phyloP scores from a whole-genome alignment of 345 rosid species.

The Trapa incisa region DNA sequence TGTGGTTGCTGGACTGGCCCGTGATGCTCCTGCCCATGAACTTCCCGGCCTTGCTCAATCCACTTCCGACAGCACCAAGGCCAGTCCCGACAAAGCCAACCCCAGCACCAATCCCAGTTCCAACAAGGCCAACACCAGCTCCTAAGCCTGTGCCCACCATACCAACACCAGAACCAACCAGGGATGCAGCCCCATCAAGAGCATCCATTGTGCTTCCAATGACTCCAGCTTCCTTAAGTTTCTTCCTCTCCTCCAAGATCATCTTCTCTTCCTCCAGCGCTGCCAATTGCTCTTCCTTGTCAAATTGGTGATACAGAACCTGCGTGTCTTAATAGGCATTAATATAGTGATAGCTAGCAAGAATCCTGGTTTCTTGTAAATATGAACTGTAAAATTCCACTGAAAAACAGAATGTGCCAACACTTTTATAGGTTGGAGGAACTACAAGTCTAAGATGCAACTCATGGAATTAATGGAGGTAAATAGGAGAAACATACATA shows the following conservation, averaged over 20 bases:
- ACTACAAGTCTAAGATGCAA: no score
- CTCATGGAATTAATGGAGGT: no score
- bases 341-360: not conserved
- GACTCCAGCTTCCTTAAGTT: slow-evolving; percentile 76
- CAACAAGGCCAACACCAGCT: slow-evolving; percentile 62
- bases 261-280: slow-evolving; percentile 88
- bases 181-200: slow-evolving; percentile 52
- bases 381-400: not conserved
- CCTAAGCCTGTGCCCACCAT: slow-evolving; percentile 56
- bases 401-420: not conserved
- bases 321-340: slow-evolving; percentile 6
- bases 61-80: slow-evolving; percentile 65
- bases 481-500: not conserved
- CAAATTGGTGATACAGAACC: slow-evolving; percentile 60
- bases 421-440: not conserved
- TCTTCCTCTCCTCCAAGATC: slow-evolving; percentile 65
- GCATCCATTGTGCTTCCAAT: slow-evolving; percentile 93
- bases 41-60: slow-evolving; percentile 75
- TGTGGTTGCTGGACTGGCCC: slow-evolving; percentile 47
- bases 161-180: slow-evolving; percentile 43
- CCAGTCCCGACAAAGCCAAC: slow-evolving; percentile 43
- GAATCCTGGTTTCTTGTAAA: not conserved
- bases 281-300: slow-evolving; percentile 65
- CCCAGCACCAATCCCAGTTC: slow-evolving; percentile 28
- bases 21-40: slow-evolving; percentile 79